These are phyloP conservation scores for Penicillium rolfsii DNA, from an alignment of 2,329 filamentous ascomycete species.

Conservation along the genomic window DNA sequence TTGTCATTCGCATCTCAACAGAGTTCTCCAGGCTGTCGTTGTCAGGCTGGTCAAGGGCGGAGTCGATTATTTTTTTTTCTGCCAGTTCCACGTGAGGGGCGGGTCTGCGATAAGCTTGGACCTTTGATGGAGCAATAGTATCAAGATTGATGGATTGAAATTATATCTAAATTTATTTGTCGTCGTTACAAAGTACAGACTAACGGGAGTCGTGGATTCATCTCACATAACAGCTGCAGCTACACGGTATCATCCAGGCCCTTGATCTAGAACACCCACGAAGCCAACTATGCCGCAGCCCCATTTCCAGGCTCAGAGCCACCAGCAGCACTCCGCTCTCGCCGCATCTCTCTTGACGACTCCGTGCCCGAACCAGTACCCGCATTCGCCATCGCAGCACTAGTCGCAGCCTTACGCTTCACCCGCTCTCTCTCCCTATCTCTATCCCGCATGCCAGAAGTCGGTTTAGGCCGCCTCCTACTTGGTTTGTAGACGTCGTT, in stretches of 20 bases:
- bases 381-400: constrained; percentile 15
- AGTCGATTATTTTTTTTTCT: constrained; percentile 28
- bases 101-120: constrained; percentile 9
- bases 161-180: neutral
- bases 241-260: neutral
- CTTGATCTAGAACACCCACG: neutral
- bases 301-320: constrained; percentile 8
- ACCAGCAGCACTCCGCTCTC: constrained; percentile 31
- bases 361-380: constrained; percentile 25
- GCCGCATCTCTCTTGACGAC: constrained; percentile 28
- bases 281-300: constrained; percentile 6
- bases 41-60: constrained; percentile 10
- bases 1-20: neutral
- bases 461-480: constrained; percentile 56
- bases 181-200: neutral
- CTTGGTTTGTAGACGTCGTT: constrained; percentile 92
- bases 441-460: constrained; percentile 36
- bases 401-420: constrained; percentile 33
- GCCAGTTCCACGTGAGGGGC: constrained; percentile 17
- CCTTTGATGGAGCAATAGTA: neutral
- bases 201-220: constrained; percentile 9
- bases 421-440: constrained; percentile 29
- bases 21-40: constrained; percentile 1
- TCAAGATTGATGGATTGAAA: neutral
- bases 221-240: constrained; percentile 20